Conservation (phyloP, 139 green algal genomes). For the Dunaliella primolecta region DNA sequence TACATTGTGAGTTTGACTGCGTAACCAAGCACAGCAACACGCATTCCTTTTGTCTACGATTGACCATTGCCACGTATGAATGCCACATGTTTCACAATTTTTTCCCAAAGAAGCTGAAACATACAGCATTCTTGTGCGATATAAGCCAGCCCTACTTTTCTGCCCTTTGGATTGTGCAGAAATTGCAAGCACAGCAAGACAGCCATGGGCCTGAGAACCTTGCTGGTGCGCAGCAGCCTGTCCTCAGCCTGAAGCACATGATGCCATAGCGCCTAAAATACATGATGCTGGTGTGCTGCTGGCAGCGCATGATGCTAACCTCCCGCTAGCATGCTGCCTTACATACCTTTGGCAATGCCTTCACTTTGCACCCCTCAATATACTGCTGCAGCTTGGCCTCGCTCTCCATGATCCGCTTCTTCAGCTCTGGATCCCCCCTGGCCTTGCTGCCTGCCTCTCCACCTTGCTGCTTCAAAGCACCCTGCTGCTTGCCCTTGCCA, state of each 20-base stretch:
- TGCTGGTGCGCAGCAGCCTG: too few species aligned
- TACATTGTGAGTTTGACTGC: not conserved
- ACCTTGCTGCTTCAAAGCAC: not conserved
- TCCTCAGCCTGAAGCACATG: not conserved
- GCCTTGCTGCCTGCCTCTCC: not conserved
- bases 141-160: too few species aligned
- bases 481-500: not conserved
- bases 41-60: not conserved
- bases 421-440: not conserved
- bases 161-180: too few species aligned
- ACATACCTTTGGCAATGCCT: not conserved
- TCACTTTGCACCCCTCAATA: not conserved
- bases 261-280: too few species aligned
- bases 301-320: too few species aligned
- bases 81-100: too few species aligned
- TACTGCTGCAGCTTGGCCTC: not conserved
- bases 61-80: too few species aligned
- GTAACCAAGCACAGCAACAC: not conserved
- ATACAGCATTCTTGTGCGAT: too few species aligned
- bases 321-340: not conserved
- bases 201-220: too few species aligned
- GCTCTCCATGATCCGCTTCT: not conserved
- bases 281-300: too few species aligned
- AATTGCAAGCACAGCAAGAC: too few species aligned
- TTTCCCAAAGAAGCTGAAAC: too few species aligned